Evolutionary conservation across 2,329 filamentous ascomycete genomes (phyloP).

Genomic region (Claviceps paspali): DNA sequence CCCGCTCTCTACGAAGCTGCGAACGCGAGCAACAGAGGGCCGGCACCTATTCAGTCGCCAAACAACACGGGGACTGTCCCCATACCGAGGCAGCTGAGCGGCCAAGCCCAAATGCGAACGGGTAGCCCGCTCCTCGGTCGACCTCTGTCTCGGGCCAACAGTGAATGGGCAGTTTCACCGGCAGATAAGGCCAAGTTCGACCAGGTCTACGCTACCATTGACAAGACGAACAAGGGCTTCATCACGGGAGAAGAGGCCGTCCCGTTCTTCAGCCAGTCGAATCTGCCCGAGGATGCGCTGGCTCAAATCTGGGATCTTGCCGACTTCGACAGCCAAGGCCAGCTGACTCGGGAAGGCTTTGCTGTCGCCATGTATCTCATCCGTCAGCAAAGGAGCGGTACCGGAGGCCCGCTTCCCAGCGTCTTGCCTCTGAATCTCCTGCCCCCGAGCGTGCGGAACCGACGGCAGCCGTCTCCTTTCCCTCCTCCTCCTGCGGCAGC

Average conservation of each 20-base stretch:
- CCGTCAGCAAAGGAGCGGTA: conserved; percentile 67
- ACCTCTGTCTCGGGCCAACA: conserved; percentile 26
- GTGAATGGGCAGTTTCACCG: conserved; percentile 69
- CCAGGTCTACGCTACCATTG: conserved; percentile 67
- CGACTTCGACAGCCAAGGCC: conserved; percentile 82
- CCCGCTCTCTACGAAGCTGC: conserved; percentile 84
- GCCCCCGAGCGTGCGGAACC: conserved; percentile 68
- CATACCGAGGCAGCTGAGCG: conserved; percentile 73
- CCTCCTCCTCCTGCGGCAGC: conserved; percentile 23
- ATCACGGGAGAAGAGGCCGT: conserved; percentile 94
- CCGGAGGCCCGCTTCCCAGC: conserved; percentile 48
- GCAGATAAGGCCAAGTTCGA: conserved; percentile 83
- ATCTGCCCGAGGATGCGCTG: conserved; percentile 71
- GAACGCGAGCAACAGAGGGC: conserved; percentile 55
- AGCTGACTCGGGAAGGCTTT: conserved; percentile 77
- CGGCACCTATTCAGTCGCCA: conserved; percentile 32
- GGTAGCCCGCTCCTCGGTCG: conserved; percentile 41
- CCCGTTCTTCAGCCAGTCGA: conserved; percentile 82
- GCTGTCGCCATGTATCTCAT: conserved; percentile 97
- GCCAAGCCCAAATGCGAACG: conserved; percentile 48
- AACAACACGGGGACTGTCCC: conserved; percentile 41
- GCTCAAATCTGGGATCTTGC: conserved; percentile 96
- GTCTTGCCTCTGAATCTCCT: conserved; percentile 69
- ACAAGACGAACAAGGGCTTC: conserved; percentile 64
- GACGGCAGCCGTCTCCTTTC: conserved; percentile 13